These are phyloP conservation scores for Phytophthora quininea DNA, from an alignment of 352 stramenopile species.

Conservation along the genomic window DNA sequence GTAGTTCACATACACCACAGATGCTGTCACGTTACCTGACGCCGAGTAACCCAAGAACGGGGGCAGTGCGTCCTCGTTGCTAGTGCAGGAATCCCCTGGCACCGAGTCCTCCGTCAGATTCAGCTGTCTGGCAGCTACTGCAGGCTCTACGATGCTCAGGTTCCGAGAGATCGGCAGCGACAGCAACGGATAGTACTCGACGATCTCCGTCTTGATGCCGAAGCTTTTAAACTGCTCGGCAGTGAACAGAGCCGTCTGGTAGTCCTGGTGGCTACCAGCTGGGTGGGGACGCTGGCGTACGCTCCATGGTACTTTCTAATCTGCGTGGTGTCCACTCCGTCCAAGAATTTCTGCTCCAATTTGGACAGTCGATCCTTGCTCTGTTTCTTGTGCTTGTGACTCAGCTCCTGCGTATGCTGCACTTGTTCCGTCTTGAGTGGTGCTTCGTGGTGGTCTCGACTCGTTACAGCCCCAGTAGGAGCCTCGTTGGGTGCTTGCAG, in stretches of 20 bases:
- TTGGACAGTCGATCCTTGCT: slow-evolving; percentile 31
- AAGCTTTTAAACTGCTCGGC: slow-evolving; percentile 49
- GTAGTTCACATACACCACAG: slow-evolving; percentile 88
- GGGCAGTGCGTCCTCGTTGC: slow-evolving; percentile 51
- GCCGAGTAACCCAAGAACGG: slow-evolving; percentile 81
- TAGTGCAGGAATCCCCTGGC: slow-evolving; percentile 67
- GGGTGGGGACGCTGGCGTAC: slow-evolving; percentile 41
- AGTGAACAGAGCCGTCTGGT: slow-evolving; percentile 59
- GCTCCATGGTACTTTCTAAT: slow-evolving; percentile 33
- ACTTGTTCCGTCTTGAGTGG: slow-evolving; percentile 1
- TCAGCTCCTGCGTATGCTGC: slow-evolving; percentile 12
- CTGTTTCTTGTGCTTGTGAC: slow-evolving; percentile 21
- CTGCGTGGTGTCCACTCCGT: slow-evolving; percentile 27
- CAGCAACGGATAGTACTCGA: slow-evolving; percentile 71
- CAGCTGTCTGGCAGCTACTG: slow-evolving; percentile 27
- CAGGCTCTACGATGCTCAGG: slow-evolving; percentile 45
- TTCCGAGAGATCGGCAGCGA: slow-evolving; percentile 54
- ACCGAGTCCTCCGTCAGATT: slow-evolving; percentile 65
- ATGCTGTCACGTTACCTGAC: slow-evolving; percentile 59
- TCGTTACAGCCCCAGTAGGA: background rate
- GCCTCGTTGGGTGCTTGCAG: slow-evolving; percentile 24
- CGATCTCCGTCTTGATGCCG: slow-evolving; percentile 61
- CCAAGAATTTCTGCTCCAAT: slow-evolving; percentile 27
- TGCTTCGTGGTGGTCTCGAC: background rate
- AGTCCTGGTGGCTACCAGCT: slow-evolving; percentile 45